These are phyloP conservation scores for Volvox reticuliferus DNA, from an alignment of 139 green algal species.

Conservation along the genomic window DNA sequence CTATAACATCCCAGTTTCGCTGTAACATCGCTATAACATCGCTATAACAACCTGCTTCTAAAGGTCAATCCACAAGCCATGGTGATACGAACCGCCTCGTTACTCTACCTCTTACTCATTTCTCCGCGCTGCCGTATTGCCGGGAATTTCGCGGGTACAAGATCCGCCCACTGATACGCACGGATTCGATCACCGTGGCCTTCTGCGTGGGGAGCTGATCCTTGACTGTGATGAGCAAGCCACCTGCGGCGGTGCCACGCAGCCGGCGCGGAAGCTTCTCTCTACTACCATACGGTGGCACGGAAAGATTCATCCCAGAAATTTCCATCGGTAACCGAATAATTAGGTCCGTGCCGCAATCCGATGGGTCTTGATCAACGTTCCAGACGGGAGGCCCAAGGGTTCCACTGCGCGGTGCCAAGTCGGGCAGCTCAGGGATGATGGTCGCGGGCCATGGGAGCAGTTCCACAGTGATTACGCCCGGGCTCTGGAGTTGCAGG, in stretches of 20 bases:
- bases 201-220: neutral
- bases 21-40: too few species aligned
- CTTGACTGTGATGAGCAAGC: conserved; percentile 15
- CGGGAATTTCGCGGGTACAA: conserved; percentile 6
- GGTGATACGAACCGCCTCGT: too few species aligned
- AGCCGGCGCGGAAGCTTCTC: neutral
- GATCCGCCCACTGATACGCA: conserved; percentile 18
- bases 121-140: neutral
- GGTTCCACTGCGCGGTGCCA: neutral
- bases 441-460: conserved; percentile 28
- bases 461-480: neutral
- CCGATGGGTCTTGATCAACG: neutral
- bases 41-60: too few species aligned
- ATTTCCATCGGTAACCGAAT: neutral
- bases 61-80: neutral
- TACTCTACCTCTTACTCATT: neutral
- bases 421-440: conserved; percentile 29
- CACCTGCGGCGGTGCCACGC: neutral
- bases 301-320: neutral
- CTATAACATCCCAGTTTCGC: too few species aligned
- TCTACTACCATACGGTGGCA: neutral
- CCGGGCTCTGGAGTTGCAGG: conserved; percentile 20
- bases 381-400: conserved; percentile 1
- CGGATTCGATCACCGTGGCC: neutral
- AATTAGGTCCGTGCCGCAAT: neutral